Conservation (phyloP, 305 asterid species). For the Coffea humblotiana region DNA sequence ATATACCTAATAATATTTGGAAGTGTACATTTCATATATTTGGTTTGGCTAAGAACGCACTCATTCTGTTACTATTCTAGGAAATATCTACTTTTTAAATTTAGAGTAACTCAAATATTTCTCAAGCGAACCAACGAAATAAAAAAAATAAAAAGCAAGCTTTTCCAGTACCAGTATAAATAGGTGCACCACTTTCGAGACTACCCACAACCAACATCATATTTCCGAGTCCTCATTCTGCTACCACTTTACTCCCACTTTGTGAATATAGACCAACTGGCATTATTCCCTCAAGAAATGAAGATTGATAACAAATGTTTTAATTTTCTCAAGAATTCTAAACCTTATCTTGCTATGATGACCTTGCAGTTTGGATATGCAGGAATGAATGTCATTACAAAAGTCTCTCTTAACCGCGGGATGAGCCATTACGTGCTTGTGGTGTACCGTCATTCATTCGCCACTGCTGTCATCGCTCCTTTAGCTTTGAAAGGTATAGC, state of each 20-base stretch:
- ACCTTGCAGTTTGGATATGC: slow-evolving; percentile 80
- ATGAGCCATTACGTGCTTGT: slow-evolving; percentile 87
- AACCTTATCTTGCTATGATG: slow-evolving; percentile 76
- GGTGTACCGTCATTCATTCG: slow-evolving; percentile 79
- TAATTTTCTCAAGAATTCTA: slow-evolving; percentile 18
- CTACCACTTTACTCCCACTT: not conserved
- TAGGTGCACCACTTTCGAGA: not conserved
- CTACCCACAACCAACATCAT: not conserved
- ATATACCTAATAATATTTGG: no score
- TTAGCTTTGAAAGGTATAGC: slow-evolving; percentile 72
- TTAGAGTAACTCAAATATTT: no score
- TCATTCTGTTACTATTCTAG: no score
- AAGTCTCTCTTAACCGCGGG: slow-evolving; percentile 73
- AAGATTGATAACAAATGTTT: not conserved
- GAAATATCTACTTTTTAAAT: no score
- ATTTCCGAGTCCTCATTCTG: not conserved
- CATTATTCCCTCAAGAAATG: not conserved
- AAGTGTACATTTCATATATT: no score
- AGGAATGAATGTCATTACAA: slow-evolving; percentile 80
- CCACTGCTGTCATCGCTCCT: slow-evolving; percentile 79
- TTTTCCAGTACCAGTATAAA: not conserved
- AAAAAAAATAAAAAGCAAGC: no score
- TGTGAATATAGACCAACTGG: not conserved
- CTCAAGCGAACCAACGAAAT: no score
- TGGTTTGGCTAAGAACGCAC: no score